Evolutionary conservation across 495 filamentous ascomycete genomes (phyloP), one percentile per base, ranked within the genome.

Genomic region (Penicillium bialowiezense): DNA sequence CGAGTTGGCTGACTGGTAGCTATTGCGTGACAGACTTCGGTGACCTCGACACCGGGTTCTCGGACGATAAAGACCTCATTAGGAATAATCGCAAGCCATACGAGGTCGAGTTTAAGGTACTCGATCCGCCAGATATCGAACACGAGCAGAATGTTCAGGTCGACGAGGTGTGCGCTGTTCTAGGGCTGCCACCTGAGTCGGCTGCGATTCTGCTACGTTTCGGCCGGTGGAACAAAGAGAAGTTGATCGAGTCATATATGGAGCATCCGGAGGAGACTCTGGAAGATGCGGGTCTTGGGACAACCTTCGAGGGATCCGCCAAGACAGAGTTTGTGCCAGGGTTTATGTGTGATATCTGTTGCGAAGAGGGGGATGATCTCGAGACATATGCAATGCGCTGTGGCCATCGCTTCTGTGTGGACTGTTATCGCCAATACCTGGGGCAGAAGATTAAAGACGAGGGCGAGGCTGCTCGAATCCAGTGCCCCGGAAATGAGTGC

Each of bases 291-390:
- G 93, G 93, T 5, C 72, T 98, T 28, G 86, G 88, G 15, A 77
- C 82, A 21, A 81, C 73, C 40, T 75, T 78, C n/a, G 65, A 75
- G n/a, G 69, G 73, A 7, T 76, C 74, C 14, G 87, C 87, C 6
- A 83, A 77, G 57, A 77, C 92, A 9, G 78, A 90, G 56, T 72
- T 77, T 29, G 69, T 95, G 18, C 76, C 79, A 9, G 88, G 83
- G 4, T 98, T 98, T 65, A 74, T 80, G 50, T 98, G 93, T 70
- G 90, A 93, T 39, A 98, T 98, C 54, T 98, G 93, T 68, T 98
- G 88, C 67, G 91, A 98, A 50, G 95, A 98, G 53, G 84, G 78
- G 12, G 72, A 79, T 5, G 84, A 83, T 0, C 68, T 97, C n/a
- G 70, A 90, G 58, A 91, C 88, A 15, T 97, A 96, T 64, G 89